Evolutionary conservation across 164 flowering plant genomes (phyloP), one percentile per base, ranked within the genome.

Genomic region (Macadamia integrifolia): DNA sequence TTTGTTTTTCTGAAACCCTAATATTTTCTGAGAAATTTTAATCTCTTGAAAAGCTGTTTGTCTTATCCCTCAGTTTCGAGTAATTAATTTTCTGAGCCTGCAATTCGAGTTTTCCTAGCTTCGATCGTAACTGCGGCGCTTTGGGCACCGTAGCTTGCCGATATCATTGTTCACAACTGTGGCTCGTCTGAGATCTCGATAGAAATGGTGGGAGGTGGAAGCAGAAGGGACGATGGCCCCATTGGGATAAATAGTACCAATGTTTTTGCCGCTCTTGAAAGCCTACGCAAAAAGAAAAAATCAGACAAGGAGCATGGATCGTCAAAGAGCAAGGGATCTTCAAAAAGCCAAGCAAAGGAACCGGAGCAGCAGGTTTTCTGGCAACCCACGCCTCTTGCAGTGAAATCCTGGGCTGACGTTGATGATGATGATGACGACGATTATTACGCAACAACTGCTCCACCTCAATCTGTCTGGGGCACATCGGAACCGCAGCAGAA

Each of bases 321-420:
- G 12, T 75, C 86, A 18, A 81, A 82, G 78, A 76, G 69, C 58
- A 83, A 80, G 59, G 85, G 86, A 11, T 78, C 82, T 55, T 75
- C 82, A 3, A 84, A 86, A 71, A 72, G 58, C 57, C 74, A 81
- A 46, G 60, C 63, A 8, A 75, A 76, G 75, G 86, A 84, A 72
- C 70, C 83, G 9, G 80, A 85, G 79, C 65, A 80, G 7, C 83
- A 69, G 80, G 91, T 90, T 8, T 82, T 80, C 60, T 93, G 96
- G 97, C 82, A 92, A 0, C 94, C 96, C 1, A 73, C 94, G 9
- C 91, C 90, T 1, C 74, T 93, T 58, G 85, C 74, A 3, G 76
- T 62, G 15, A 88, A 87, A 62, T 86, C 91, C 0, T 91, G 98
- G 98, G 98, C 97, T 7, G 98, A 93, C 76, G 93, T 88, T 15